Percentiles rank a stretch among this genome's conserved stretches.
Conservation (phyloP, 192 early-diverging fungal species). For the Backusella circina region DNA sequence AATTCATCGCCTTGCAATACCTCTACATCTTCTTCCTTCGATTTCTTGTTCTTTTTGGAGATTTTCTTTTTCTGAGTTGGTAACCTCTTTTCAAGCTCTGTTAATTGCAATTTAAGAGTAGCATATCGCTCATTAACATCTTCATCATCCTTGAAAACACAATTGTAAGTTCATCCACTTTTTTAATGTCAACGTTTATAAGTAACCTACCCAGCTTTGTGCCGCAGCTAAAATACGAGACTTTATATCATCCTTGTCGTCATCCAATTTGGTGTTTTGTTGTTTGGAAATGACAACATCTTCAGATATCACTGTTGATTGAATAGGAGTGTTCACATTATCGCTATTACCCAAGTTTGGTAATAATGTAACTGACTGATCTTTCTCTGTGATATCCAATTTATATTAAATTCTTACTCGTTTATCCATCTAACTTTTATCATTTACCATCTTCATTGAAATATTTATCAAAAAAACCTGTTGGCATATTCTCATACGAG, state of each 20-base stretch:
- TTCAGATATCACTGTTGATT: background rate
- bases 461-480: conserved; percentile 44
- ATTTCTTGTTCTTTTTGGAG: conserved; percentile 13
- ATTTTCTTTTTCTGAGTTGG: conserved; percentile 10
- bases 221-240: conserved; percentile 23
- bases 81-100: conserved; percentile 10
- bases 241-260: conserved; percentile 10
- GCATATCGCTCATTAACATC: conserved; percentile 18
- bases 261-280: background rate
- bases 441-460: conserved; percentile 33
- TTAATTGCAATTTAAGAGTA: conserved; percentile 5
- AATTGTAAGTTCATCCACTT: background rate
- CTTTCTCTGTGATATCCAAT: background rate
- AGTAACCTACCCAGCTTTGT: conserved; percentile 14
- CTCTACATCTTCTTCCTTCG: conserved; percentile 16
- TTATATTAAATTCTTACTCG: background rate
- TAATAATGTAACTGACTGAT: background rate
- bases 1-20: background rate
- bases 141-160: background rate
- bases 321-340: background rate
- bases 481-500: conserved; percentile 40
- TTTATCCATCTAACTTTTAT: background rate
- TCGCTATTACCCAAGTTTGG: background rate
- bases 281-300: background rate
- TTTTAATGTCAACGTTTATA: background rate